Base-by-base conservation (phyloP, 768 basidiomycete species). In the Agaricus subrufescens region DNA sequence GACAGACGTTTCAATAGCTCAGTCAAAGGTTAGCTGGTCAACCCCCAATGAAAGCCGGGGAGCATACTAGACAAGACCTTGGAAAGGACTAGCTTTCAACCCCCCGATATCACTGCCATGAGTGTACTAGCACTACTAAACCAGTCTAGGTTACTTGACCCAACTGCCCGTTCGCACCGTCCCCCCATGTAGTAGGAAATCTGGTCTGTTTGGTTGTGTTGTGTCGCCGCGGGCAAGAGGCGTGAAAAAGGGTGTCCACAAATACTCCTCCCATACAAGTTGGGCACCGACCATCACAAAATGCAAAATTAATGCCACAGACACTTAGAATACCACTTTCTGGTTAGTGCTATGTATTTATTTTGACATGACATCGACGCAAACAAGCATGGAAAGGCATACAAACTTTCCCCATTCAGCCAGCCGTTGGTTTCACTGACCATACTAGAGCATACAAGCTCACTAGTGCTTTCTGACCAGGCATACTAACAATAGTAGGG, bases 21-120 rank as follows among this genome's bases (percentile, higher is more conserved):
- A 67, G 68, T 69, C 67, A 63, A 69, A 60, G 63, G 63, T 54
- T 58, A 68, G 67, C 68, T 66, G 68, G 71, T 61, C 68, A 52
- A 67, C 65, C 68, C 66, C 37, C 57, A 56, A 46, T 52, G 46
- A 53, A 60, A 23, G 47, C 50, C 46, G 34, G 56, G 61, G 52
- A 59, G 56, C 63, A 30, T 64, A 64, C 63, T 64, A 57, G 60
- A 64, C 63, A 50, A 26, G 47, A 11, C 47, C 14, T n/a, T 40
- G 42, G 2, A 43, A 31, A 11, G 34, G 47, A 27, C 47, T 31
- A 49, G 30, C 47, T 49, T 49, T 49, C 47, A 49, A 49, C 47
- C 47, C 47, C 47, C 47, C n/a, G 7, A n/a, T 31, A 12, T 31
- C 30, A 43, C 23, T 49, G 7, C 15, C 15, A 49, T 49, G 47